Evolutionary conservation across 768 basidiomycete genomes (phyloP).

Genomic region (Termitomyces sp.): DNA sequence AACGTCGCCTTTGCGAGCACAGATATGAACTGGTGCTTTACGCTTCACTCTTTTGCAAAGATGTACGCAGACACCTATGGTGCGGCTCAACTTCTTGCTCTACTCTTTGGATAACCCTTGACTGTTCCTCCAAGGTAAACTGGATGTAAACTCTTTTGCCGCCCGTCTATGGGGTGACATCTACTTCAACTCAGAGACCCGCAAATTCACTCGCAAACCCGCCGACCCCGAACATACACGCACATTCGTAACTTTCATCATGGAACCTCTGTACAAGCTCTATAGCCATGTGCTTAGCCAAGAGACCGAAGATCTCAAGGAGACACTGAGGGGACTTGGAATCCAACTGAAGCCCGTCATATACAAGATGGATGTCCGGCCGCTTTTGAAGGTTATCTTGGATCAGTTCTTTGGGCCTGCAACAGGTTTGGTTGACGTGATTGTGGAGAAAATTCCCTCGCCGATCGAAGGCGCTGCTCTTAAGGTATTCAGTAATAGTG

Average conservation of each 20-base stretch:
- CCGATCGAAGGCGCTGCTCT: constrained; percentile 50
- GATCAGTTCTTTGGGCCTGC: constrained; percentile 95
- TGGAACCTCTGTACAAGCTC: constrained; percentile 95
- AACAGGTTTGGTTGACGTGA: constrained; percentile 88
- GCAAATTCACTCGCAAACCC: constrained; percentile 87
- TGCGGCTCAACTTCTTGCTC: constrained; percentile 21
- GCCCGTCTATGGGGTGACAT: constrained; percentile 97
- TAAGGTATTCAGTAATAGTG: constrained; percentile 42
- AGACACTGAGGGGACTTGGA: constrained; percentile 68
- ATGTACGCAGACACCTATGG: constrained; percentile 96
- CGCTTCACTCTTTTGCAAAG: constrained; percentile 87
- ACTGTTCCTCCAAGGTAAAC: constrained; percentile 39
- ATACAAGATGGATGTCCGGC: constrained; percentile 99
- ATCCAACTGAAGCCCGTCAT: constrained; percentile 88
- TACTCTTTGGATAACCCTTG: background rate
- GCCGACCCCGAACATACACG: constrained; percentile 73
- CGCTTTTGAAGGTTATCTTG: constrained; percentile 86
- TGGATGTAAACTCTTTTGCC: constrained; percentile 85
- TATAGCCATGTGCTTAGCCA: constrained; percentile 94
- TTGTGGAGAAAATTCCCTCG: constrained; percentile 87
- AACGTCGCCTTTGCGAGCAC: constrained; percentile 98
- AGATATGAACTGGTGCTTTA: constrained; percentile 98
- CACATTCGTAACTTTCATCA: constrained; percentile 92
- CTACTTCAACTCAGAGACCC: constrained; percentile 79
- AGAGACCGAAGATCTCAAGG: constrained; percentile 82